phyloP scores from a whole-genome alignment of 495 filamentous ascomycete genomes.

The Trichoderma erinaceum region DNA sequence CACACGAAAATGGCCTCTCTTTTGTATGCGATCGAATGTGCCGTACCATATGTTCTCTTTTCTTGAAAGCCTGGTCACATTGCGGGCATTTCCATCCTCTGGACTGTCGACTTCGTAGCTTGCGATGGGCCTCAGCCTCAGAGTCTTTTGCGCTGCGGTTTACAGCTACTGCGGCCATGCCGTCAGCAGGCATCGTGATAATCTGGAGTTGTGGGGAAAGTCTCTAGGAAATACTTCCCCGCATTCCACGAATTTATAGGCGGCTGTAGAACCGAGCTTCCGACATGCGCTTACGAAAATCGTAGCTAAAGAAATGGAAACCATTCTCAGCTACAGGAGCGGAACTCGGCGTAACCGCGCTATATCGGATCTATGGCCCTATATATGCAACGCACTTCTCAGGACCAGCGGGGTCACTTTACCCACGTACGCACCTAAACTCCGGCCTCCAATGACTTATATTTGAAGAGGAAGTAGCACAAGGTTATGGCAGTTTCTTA shows the following conservation, averaged over 20 bases:
- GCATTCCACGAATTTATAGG: neutral
- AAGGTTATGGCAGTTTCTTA: too few species aligned
- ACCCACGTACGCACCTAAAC: too few species aligned
- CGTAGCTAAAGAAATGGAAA: neutral
- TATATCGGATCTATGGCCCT: neutral
- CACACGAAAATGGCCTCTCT: constrained; percentile 39
- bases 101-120: neutral
- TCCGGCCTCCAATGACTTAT: neutral
- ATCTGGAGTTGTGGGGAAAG: neutral
- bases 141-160: neutral
- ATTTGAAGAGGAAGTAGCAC: too few species aligned
- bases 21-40: constrained; percentile 55
- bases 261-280: neutral
- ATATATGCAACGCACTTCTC: neutral
- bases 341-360: neutral
- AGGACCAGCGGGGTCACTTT: neutral
- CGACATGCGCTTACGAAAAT: neutral
- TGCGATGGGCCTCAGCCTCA: neutral
- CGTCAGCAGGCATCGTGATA: neutral
- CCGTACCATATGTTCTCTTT: constrained; percentile 50
- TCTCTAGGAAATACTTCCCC: neutral
- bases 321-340: neutral
- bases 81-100: constrained; percentile 32
- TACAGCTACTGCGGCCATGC: neutral
- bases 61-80: constrained; percentile 46